These are phyloP conservation scores for Cyberlindnera amylophila DNA, from an alignment of 805 yeast species.

Conservation along the genomic window DNA sequence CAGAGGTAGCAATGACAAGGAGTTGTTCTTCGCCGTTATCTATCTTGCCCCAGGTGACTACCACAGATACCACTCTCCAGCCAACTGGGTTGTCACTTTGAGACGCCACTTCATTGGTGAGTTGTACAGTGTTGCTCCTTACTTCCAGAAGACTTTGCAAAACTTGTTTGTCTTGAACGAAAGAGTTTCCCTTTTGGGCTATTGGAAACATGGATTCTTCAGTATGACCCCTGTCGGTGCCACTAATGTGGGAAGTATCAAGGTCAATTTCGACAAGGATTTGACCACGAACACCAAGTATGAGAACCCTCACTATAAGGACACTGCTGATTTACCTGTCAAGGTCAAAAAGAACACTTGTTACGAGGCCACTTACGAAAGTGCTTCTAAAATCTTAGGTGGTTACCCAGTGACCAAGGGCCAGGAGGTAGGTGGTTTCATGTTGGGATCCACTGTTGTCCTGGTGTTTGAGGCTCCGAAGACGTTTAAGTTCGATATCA, in stretches of 20 bases:
- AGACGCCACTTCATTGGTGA: constrained; percentile 97
- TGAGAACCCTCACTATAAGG: constrained; percentile 37
- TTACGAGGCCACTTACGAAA: constrained; percentile 88
- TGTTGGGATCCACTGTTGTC: constrained; percentile 95
- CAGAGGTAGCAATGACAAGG: constrained; percentile 39
- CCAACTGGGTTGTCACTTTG: constrained; percentile 90
- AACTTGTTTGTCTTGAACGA: constrained; percentile 90
- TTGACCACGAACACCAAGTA: constrained; percentile 76
- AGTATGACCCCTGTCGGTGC: constrained; percentile 99
- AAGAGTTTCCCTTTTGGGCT: constrained; percentile 90
- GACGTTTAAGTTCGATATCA: constrained; percentile 63
- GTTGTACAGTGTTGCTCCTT: constrained; percentile 93
- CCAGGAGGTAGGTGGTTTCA: constrained; percentile 95
- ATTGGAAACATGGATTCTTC: constrained; percentile 96
- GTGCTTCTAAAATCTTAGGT: constrained; percentile 69
- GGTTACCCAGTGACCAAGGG: constrained; percentile 91
- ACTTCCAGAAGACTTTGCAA: constrained; percentile 81
- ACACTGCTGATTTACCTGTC: constrained; percentile 24
- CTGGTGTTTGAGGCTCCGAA: constrained; percentile 94
- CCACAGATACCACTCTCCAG: constrained; percentile 95
- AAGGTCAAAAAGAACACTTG: constrained; percentile 70
- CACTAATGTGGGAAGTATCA: constrained; percentile 94
- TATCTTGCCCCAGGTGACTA: constrained; percentile 98
- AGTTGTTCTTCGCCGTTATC: constrained; percentile 82
- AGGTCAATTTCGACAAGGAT: constrained; percentile 86